phyloP scores from a whole-genome alignment of 2,329 filamentous ascomycete genomes.

The Berkeleyomyces rouxiae region DNA sequence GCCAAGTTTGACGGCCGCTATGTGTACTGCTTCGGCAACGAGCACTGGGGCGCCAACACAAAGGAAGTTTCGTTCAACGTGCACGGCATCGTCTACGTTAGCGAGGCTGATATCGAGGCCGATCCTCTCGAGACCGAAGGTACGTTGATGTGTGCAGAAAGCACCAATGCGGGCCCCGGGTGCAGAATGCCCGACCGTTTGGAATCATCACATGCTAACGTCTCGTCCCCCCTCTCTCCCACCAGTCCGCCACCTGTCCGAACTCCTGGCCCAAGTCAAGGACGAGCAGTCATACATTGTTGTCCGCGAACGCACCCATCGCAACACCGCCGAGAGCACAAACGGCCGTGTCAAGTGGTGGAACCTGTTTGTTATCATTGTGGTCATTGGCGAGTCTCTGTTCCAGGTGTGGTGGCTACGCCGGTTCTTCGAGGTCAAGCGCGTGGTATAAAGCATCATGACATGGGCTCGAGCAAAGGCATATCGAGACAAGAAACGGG shows the following conservation, averaged over 20 bases:
- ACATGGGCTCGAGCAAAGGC: not conserved
- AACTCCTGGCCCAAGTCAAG: constrained; percentile 80
- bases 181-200: not conserved
- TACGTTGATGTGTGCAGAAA: constrained; percentile 24
- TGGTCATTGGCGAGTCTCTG: constrained; percentile 78
- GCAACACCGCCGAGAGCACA: constrained; percentile 97
- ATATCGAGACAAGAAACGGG: not conserved
- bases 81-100: constrained; percentile 94
- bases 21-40: constrained; percentile 97
- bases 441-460: constrained; percentile 6
- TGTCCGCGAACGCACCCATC: constrained; percentile 82
- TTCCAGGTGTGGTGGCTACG: constrained; percentile 99
- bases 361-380: constrained; percentile 88
- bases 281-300: constrained; percentile 98
- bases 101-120: constrained; percentile 64
- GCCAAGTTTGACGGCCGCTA: constrained; percentile 76
- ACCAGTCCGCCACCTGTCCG: constrained; percentile 63
- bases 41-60: constrained; percentile 87
- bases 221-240: not conserved
- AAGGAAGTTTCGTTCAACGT: constrained; percentile 99
- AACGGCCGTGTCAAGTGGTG: constrained; percentile 98
- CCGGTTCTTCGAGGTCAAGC: constrained; percentile 74
- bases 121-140: constrained; percentile 87
- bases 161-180: not conserved
- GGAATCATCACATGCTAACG: constrained; percentile 11